A percentile compares a stretch with the other conserved stretches of the same genome.
These are phyloP conservation scores for Globisporangium barbulae DNA, from an alignment of 352 stramenopile genomes.

Conservation along the genomic window DNA sequence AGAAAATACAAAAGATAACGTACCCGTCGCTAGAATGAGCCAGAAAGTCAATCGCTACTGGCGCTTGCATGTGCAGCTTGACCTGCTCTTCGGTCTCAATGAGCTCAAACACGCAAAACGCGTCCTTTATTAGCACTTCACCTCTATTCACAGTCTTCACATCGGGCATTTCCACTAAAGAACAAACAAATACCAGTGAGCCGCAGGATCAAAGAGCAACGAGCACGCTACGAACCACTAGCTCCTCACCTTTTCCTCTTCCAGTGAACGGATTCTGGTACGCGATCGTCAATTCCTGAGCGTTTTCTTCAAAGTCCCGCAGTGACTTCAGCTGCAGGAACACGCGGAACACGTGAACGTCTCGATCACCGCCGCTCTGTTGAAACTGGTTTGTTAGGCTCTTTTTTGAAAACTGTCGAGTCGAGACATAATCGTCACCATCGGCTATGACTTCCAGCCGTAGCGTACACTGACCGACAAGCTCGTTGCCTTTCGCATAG, in stretches of 20 bases:
- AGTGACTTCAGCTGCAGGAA: conserved; percentile 41
- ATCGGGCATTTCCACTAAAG: conserved; percentile 35
- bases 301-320: conserved; percentile 20
- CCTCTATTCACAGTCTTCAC: conserved; percentile 34
- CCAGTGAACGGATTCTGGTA: conserved; percentile 40
- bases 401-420: background rate
- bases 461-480: conserved; percentile 9
- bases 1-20: background rate
- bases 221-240: background rate
- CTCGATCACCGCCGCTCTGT: background rate
- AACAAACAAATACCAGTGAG: background rate
- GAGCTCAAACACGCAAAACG: conserved; percentile 49
- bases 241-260: conserved; percentile 27
- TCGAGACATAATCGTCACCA: background rate
- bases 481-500: background rate
- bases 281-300: conserved; percentile 25
- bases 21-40: background rate
- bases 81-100: conserved; percentile 28
- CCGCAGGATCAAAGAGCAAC: background rate
- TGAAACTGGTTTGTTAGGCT: background rate
- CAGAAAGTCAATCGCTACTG: conserved; percentile 39
- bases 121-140: conserved; percentile 29
- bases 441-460: background rate
- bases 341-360: conserved; percentile 27
- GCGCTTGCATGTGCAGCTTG: conserved; percentile 45